Conservation (phyloP, 345 rosid species). For the Angophora floribunda region DNA sequence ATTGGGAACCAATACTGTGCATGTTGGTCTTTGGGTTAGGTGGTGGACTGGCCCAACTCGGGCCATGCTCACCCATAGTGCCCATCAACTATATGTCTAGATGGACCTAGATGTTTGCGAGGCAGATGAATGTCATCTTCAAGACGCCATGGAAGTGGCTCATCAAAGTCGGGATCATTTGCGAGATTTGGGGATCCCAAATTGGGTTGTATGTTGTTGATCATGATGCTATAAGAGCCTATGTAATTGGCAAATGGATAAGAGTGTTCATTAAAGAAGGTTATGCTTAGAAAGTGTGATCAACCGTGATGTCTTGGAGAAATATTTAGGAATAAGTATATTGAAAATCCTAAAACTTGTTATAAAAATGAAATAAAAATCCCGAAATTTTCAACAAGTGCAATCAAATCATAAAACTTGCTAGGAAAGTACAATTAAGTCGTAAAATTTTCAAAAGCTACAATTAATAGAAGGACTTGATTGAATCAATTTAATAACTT, state of each 20-base stretch:
- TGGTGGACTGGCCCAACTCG: too few relatives aligned
- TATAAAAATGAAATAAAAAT: accelerated
- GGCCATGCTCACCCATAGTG: background rate
- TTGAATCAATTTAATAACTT: too few relatives aligned
- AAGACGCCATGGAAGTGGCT: background rate
- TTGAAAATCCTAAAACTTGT: too few relatives aligned
- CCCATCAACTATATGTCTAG: background rate
- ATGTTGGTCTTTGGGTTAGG: too few relatives aligned
- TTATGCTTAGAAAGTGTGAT: background rate
- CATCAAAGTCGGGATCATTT: background rate
- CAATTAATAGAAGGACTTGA: background rate
- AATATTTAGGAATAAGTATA: background rate
- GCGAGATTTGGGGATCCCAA: background rate
- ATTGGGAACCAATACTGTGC: too few relatives aligned
- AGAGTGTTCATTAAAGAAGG: background rate
- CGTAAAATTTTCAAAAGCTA: accelerated
- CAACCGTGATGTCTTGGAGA: background rate
- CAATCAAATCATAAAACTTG: accelerated
- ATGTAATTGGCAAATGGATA: background rate
- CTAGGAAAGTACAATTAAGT: accelerated
- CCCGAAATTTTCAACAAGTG: accelerated
- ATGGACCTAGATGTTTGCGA: background rate
- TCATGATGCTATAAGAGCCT: background rate
- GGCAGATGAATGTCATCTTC: background rate
- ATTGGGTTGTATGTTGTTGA: background rate